phyloP scores from a whole-genome alignment of 257 asterid species.

The Ocimum tenuiflorum region DNA sequence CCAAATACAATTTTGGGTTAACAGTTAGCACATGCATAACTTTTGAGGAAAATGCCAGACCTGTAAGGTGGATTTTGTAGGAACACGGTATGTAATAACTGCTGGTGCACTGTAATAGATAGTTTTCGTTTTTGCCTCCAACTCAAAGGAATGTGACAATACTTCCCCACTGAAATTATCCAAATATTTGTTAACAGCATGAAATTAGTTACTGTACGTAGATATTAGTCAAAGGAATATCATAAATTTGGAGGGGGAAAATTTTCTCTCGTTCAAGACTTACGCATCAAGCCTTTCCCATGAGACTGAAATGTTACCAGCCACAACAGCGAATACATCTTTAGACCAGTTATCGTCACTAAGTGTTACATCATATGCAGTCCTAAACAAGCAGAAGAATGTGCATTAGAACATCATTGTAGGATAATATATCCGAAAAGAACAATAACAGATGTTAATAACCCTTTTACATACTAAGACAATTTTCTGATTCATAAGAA shows the following conservation, averaged over 20 bases:
- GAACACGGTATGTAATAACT: conserved; percentile 70
- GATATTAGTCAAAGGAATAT: not conserved
- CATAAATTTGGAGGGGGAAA: not conserved
- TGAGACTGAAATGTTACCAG: conserved; percentile 77
- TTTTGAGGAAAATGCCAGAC: conserved; percentile 30
- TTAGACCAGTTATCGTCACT: conserved; percentile 70
- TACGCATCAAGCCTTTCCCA: conserved; percentile 96
- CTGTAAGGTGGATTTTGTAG: conserved; percentile 79
- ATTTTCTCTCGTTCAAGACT: conserved; percentile 25
- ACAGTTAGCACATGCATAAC: not conserved
- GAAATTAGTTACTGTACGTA: not conserved
- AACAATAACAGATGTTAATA: not conserved
- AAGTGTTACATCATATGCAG: conserved; percentile 83
- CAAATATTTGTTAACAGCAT: conserved; percentile 16
- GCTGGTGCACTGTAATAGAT: conserved; percentile 69
- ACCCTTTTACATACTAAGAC: not conserved
- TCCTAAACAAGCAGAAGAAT: conserved; percentile 38
- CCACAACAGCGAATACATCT: conserved; percentile 48
- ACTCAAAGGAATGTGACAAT: conserved; percentile 73
- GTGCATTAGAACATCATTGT: conserved; percentile 10
- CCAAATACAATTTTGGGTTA: conserved; percentile 1
- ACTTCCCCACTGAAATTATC: conserved; percentile 52
- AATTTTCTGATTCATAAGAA: not conserved
- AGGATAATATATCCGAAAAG: not conserved
- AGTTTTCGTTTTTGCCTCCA: conserved; percentile 70